Percentiles rank a stretch among this genome's conserved stretches.
phyloP scores from a whole-genome alignment of 768 basidiomycete species.

The Leccinum variicolor region DNA sequence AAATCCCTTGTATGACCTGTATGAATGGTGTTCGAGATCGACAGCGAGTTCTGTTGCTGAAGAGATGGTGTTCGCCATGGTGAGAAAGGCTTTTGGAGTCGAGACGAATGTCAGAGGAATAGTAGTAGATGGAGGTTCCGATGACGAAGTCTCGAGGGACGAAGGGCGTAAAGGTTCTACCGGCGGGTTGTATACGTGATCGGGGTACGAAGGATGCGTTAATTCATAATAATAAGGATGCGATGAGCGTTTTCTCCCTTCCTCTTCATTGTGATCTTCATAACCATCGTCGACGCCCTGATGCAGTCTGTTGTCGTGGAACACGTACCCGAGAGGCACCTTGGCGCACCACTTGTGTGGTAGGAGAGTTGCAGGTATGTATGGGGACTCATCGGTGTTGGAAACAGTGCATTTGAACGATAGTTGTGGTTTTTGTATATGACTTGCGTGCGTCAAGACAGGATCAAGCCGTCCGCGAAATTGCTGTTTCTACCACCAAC shows the following conservation, averaged over 20 bases:
- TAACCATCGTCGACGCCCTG: slow-evolving; percentile 18
- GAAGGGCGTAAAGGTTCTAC: slow-evolving; percentile 49
- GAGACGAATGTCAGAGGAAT: slow-evolving; percentile 67
- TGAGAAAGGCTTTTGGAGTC: slow-evolving; percentile 49
- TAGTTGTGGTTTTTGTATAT: slow-evolving; percentile 80
- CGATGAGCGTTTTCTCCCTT: slow-evolving; percentile 25
- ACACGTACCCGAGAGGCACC: slow-evolving; percentile 73
- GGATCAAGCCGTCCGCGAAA: slow-evolving; percentile 50
- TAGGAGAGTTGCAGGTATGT: slow-evolving; percentile 57
- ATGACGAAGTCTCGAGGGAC: slow-evolving; percentile 54
- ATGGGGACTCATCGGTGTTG: slow-evolving; percentile 55
- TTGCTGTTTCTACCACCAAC: slow-evolving; percentile 30
- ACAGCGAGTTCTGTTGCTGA: slow-evolving; percentile 78
- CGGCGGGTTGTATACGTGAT: slow-evolving; percentile 55
- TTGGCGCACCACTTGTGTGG: slow-evolving; percentile 79
- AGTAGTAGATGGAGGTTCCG: background rate
- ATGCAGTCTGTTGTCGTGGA: slow-evolving; percentile 26
- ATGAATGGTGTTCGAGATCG: slow-evolving; percentile 93
- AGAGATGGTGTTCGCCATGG: slow-evolving; percentile 68
- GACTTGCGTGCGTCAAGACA: slow-evolving; percentile 67
- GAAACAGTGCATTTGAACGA: slow-evolving; percentile 58
- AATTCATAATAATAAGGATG: slow-evolving; percentile 92
- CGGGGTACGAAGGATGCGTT: slow-evolving; percentile 65
- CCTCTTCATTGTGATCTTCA: slow-evolving; percentile 21
- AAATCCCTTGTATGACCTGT: slow-evolving; percentile 81